Base-by-base conservation (phyloP, 495 filamentous ascomycete species). In the Trichocladium uniseriatum region DNA sequence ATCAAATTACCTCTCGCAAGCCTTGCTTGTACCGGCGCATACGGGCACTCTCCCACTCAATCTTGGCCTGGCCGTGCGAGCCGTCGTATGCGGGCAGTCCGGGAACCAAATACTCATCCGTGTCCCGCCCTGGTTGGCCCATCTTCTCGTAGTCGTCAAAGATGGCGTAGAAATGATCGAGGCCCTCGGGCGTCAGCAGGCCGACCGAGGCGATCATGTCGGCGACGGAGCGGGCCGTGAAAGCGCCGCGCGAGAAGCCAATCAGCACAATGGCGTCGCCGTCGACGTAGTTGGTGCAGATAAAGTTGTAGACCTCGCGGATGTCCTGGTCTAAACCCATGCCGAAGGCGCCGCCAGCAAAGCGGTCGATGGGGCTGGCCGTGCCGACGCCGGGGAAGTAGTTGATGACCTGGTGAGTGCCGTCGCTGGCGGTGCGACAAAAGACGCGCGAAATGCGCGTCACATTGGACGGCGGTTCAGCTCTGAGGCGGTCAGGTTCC, bases 211-310 rank as follows among this genome's bases (percentile, higher is more conserved):
- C 70, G 38, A 86, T 78, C 55, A 86, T 59, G 31, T 78, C 76
- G 38, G 77, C 75, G 34, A 82, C 76, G 38, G 70, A 74, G 43
- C 83, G 74, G 6, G 81, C 81, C 0, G 82, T 85, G 58, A 79
- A 87, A 14, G 83, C 82, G 21, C 83, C 83, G 1, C 83, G 72
- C 3, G 81, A 84, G 66, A 86, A 87, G 18, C 83, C 83, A 10
- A 84, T 56, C 18, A 87, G 66, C 46, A 84, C 70, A 24, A 87
- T 83, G 49, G 80, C 75, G 57, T 87, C 83, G 19, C 76, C 75
- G 19, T 73, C 71, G 16, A 71, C 63, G 53, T 78, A 84, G 65
- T 87, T 86, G 43, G 76, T 75, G 38, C 72, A 70, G 36, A 85
- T 56, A 60, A 84, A 85, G 35, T 72, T 74, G 63, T 87, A 87